phyloP scores from a whole-genome alignment of 179 eudicot genomes.

The Spergularia azorica region DNA sequence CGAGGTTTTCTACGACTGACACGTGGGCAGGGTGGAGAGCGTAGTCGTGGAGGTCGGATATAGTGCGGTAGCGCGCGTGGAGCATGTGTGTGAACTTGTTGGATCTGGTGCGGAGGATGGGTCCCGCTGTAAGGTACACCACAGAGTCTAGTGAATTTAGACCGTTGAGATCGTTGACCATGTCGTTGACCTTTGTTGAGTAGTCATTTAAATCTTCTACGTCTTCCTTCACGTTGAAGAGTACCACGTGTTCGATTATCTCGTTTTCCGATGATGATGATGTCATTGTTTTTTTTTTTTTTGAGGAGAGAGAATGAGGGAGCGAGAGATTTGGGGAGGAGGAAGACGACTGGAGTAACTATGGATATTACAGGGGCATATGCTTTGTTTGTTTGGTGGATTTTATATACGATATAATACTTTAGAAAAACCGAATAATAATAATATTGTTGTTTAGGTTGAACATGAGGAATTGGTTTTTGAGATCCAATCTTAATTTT shows the following conservation, averaged over 20 bases:
- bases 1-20: constrained; percentile 4
- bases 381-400: too few species aligned
- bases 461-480: too few species aligned
- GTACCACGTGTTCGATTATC: constrained; percentile 39
- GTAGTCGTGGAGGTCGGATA: constrained; percentile 16
- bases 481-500: too few species aligned
- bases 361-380: too few species aligned
- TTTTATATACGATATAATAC: too few species aligned
- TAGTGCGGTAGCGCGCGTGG: constrained; percentile 37
- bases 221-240: constrained; percentile 33
- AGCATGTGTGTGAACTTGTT: constrained; percentile 39
- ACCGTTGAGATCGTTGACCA: constrained; percentile 24
- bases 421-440: too few species aligned
- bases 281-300: constrained; percentile 7
- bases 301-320: not conserved
- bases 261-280: not conserved
- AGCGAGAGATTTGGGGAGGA: too few species aligned
- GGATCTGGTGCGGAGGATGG: constrained; percentile 38
- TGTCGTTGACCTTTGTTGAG: constrained; percentile 23
- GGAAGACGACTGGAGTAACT: too few species aligned
- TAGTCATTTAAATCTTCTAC: not conserved
- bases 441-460: too few species aligned
- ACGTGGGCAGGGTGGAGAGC: constrained; percentile 16
- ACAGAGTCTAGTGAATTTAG: constrained; percentile 25
- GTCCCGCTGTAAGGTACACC: constrained; percentile 37